phyloP scores from a whole-genome alignment of 768 basidiomycete genomes.

The Strobilomyces echinocephalus region DNA sequence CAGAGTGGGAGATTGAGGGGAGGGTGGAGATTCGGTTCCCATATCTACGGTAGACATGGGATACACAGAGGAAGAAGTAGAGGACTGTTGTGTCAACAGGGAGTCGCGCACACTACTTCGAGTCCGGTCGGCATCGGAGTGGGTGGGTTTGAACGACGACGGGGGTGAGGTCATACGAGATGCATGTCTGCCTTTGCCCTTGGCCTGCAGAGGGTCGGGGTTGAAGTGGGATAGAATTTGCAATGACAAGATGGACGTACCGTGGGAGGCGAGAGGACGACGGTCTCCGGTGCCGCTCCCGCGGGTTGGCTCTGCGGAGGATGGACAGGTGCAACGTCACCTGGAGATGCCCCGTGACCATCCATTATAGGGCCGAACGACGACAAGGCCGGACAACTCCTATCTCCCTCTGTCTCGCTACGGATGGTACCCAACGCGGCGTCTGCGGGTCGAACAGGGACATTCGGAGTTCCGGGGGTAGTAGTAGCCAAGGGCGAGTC shows the following conservation, averaged over 20 bases:
- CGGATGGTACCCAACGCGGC: conserved; percentile 6
- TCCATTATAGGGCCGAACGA: conserved; percentile 24
- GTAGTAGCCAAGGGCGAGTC: conserved; percentile 4
- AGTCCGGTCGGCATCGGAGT: conserved; percentile 29
- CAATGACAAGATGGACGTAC: conserved; percentile 18
- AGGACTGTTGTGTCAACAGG: conserved; percentile 57
- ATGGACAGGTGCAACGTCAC: not conserved
- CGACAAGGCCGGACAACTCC: conserved; percentile 23
- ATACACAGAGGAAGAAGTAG: conserved; percentile 72
- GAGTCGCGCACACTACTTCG: conserved; percentile 57
- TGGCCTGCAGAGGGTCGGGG: conserved; percentile 22
- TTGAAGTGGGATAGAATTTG: conserved; percentile 17
- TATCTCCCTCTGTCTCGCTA: conserved; percentile 13
- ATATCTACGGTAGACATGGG: conserved; percentile 57
- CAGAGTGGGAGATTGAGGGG: conserved; percentile 54
- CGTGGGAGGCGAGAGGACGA: conserved; percentile 9
- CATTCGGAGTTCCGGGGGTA: conserved; percentile 9
- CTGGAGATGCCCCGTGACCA: conserved; percentile 6
- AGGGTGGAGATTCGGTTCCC: conserved; percentile 58
- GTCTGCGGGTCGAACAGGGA: conserved; percentile 14
- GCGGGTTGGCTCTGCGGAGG: conserved; percentile 10
- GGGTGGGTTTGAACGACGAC: conserved; percentile 29
- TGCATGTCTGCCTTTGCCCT: conserved; percentile 33
- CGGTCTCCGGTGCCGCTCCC: conserved; percentile 11
- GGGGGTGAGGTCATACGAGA: conserved; percentile 34